Percentiles rank a stretch among this genome's conserved stretches.
These are phyloP conservation scores for Podospora fimiseda DNA, from an alignment of 495 filamentous ascomycete genomes.

Conservation along the genomic window DNA sequence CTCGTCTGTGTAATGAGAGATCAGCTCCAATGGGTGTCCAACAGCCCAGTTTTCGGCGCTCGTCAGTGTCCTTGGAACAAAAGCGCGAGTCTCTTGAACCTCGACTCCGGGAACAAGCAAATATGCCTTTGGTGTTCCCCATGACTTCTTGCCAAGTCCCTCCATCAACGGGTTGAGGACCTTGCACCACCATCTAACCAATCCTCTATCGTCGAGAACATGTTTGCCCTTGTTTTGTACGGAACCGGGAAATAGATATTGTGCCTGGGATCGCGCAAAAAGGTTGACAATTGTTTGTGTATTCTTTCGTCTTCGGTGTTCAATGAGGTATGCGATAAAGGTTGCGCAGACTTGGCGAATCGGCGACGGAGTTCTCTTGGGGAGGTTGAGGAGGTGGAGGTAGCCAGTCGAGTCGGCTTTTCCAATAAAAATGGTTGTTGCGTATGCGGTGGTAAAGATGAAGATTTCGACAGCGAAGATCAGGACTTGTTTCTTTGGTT, in stretches of 20 bases:
- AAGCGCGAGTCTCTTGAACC: conserved; percentile 64
- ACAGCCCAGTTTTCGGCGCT: conserved; percentile 45
- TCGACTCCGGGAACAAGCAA: conserved; percentile 84
- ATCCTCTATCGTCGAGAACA: conserved; percentile 80
- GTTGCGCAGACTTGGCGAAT: conserved; percentile 63
- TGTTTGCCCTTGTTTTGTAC: conserved; percentile 81
- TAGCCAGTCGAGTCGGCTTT: conserved; percentile 97
- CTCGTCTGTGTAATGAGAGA: conserved; percentile 61
- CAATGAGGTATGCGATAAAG: conserved; percentile 70
- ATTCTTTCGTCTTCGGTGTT: conserved; percentile 57
- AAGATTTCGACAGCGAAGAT: conserved; percentile 53
- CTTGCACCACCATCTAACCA: conserved; percentile 94
- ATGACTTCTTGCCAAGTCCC: conserved; percentile 23
- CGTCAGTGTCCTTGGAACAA: conserved; percentile 36
- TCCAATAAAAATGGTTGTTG: conserved; percentile 86
- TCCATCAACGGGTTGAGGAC: conserved; percentile 71
- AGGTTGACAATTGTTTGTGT: conserved; percentile 76
- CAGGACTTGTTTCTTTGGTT: conserved; percentile 21
- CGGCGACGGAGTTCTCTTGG: conserved; percentile 59
- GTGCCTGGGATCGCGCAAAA: conserved; percentile 85
- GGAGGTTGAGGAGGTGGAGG: conserved; percentile 56
- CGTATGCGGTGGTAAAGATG: conserved; percentile 66
- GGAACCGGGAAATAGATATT: conserved; percentile 93
- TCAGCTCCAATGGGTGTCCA: conserved; percentile 49
- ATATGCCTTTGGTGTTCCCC: conserved; percentile 57